Evolutionary conservation across 176 grass and related monocot genomes (phyloP).

Genomic region (Avena atlantica): DNA sequence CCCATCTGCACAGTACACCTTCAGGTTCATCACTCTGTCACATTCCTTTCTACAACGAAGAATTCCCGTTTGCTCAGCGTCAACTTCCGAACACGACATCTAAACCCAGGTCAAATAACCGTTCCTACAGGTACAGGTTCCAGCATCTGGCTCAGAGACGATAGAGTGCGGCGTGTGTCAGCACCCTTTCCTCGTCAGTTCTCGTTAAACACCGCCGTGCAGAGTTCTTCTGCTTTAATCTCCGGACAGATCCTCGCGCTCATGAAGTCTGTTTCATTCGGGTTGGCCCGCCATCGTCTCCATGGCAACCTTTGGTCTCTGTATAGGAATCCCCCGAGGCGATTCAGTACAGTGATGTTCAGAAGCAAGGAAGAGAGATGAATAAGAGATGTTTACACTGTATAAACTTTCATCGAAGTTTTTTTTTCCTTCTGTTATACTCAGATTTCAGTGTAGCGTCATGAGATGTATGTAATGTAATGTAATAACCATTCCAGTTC

Average conservation of each 20-base stretch:
- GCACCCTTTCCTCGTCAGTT: constrained; percentile 95
- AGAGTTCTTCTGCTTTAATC: background rate
- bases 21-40: constrained; percentile 53
- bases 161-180: constrained; percentile 95
- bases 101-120: background rate
- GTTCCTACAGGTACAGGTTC: constrained; percentile 77
- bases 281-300: background rate
- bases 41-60: background rate
- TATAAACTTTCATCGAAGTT: background rate
- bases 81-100: background rate
- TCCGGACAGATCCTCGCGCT: background rate
- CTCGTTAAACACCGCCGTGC: constrained; percentile 42
- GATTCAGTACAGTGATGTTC: constrained; percentile 47
- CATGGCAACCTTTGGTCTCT: background rate
- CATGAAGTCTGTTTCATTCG: background rate
- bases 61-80: fast-evolving
- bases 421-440: background rate
- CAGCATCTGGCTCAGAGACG: constrained; percentile 82
- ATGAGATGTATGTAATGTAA: background rate
- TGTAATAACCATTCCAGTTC: too few relatives aligned
- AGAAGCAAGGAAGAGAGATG: constrained; percentile 4
- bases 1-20: constrained; percentile 94
- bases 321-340: background rate
- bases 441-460: background rate
- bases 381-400: constrained; percentile 30